A percentile compares a stretch with the other conserved stretches of the same genome.
Evolutionary conservation across 306 rosid genomes (phyloP).

Genomic region (Phaseolus lunatus): DNA sequence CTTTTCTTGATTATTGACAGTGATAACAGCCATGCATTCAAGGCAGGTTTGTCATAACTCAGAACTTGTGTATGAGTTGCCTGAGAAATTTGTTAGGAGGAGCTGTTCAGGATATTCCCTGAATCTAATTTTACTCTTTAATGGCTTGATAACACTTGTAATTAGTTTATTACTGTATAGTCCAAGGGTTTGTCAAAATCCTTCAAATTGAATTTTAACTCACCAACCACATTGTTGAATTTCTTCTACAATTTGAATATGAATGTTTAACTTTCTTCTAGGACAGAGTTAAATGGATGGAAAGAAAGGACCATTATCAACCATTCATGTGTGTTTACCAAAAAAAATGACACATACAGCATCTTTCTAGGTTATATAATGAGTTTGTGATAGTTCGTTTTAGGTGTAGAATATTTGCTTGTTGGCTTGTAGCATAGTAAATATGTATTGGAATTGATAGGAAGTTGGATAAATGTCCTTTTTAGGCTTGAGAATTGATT

Average conservation of each 20-base stretch:
- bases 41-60: conserved; percentile 99
- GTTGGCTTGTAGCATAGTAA: not conserved
- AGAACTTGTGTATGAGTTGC: conserved; percentile 69
- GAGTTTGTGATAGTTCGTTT: conserved; percentile 20
- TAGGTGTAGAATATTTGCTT: conserved; percentile 4
- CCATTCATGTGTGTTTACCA: conserved; percentile 5
- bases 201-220: conserved; percentile 40
- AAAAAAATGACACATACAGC: conserved; percentile 26
- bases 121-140: conserved; percentile 41
- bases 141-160: conserved; percentile 12
- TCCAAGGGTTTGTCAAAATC: conserved; percentile 17
- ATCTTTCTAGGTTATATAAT: conserved; percentile 26
- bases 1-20: conserved; percentile 96
- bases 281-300: conserved; percentile 13
- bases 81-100: conserved; percentile 44
- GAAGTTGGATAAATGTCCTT: not conserved
- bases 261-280: conserved; percentile 19
- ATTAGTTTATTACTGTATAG: conserved; percentile 32
- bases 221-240: conserved; percentile 6
- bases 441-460: conserved; percentile 3
- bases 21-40: conserved; percentile 99
- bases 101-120: conserved; percentile 33
- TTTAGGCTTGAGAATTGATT: not conserved
- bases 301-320: conserved; percentile 9
- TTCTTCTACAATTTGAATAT: conserved; percentile 33